Conservation (phyloP, 2,329 filamentous ascomycete species). For the Aspergillus hortae region DNA sequence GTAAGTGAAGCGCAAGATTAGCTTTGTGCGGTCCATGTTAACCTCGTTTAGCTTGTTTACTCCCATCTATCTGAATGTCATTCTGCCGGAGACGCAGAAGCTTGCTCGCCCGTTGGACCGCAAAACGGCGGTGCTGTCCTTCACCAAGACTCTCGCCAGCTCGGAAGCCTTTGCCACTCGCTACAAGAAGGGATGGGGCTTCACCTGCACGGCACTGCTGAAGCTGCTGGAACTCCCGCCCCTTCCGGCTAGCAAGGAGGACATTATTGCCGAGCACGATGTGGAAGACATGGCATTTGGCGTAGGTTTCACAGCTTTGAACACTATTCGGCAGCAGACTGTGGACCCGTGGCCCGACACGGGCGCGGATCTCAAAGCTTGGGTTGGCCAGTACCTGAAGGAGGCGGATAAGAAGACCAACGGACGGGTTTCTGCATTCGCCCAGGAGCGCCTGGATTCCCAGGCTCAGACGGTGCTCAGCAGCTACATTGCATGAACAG, state of each 20-base stretch:
- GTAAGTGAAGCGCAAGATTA: conserved; percentile 34
- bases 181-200: conserved; percentile 85
- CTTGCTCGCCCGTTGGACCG: conserved; percentile 83
- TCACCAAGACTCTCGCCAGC: conserved; percentile 87
- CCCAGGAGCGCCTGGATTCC: conserved; percentile 64
- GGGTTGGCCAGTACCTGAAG: conserved; percentile 79
- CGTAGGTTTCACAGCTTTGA: conserved; percentile 87
- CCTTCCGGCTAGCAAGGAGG: conserved; percentile 65
- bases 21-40: background rate
- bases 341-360: conserved; percentile 85
- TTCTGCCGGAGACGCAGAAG: conserved; percentile 85
- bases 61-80: conserved; percentile 79
- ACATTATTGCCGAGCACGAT: conserved; percentile 79
- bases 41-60: conserved; percentile 62
- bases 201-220: conserved; percentile 84
- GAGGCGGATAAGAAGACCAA: conserved; percentile 70
- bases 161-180: conserved; percentile 77
- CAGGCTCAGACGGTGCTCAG: conserved; percentile 52
- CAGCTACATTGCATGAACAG: conserved; percentile 43
- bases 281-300: conserved; percentile 95
- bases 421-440: conserved; percentile 68
- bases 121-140: conserved; percentile 87
- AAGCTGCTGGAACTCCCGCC: conserved; percentile 88
- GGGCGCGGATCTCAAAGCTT: conserved; percentile 68
- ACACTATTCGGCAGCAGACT: conserved; percentile 74